Percentiles rank a stretch among this genome's conserved stretches.
These are phyloP conservation scores for Fraxinus dipetala DNA, from an alignment of 305 asterid species.

Conservation along the genomic window DNA sequence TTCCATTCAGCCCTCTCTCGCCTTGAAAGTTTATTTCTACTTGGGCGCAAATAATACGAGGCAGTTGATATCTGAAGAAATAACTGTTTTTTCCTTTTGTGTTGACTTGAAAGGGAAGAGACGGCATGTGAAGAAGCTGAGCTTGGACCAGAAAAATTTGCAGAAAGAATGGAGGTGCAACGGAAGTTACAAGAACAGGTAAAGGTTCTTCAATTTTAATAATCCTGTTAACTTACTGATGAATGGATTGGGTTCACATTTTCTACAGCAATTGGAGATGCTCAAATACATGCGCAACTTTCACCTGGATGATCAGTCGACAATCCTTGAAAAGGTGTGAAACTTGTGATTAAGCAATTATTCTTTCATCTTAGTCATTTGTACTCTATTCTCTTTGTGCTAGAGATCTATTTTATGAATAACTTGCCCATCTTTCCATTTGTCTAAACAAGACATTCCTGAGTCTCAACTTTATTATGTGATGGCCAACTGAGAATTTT, in stretches of 20 bases:
- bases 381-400: not conserved
- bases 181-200: conserved; percentile 65
- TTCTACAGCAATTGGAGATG: conserved; percentile 80
- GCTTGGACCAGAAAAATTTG: conserved; percentile 69
- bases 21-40: not conserved
- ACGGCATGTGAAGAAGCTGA: conserved; percentile 90
- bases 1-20: not conserved
- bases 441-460: not conserved
- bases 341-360: not conserved
- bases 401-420: not conserved
- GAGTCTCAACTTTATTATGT: conserved; percentile 13
- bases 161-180: conserved; percentile 56
- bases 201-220: not conserved
- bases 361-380: not conserved
- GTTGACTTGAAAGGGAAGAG: conserved; percentile 68
- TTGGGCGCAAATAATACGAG: not conserved
- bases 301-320: conserved; percentile 73
- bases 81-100: not conserved
- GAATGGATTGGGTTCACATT: conserved; percentile 3
- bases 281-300: conserved; percentile 67
- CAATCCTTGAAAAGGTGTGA: conserved; percentile 70
- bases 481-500: not conserved
- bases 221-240: conserved; percentile 4
- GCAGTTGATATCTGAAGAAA: not conserved
- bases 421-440: not conserved